Conservation (phyloP, 148 eudicot genomes). For the Chenopodium album region DNA sequence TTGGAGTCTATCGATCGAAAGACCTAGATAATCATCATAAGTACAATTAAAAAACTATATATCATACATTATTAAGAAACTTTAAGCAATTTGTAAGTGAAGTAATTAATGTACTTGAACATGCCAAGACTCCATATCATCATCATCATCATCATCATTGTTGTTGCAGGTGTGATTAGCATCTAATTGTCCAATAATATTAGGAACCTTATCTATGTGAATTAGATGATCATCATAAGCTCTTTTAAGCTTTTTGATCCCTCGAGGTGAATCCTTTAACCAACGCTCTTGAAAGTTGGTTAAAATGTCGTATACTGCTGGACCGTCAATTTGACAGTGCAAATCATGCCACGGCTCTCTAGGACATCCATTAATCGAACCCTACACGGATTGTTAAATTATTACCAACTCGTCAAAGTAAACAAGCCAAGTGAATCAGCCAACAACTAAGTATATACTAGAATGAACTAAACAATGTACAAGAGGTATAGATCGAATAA, state of each 20-base stretch:
- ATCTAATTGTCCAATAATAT: constrained; percentile 57
- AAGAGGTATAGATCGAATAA: constrained; percentile 26
- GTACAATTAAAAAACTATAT: background rate
- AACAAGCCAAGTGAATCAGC: background rate
- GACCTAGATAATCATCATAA: constrained; percentile 34
- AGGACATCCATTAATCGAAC: constrained; percentile 66
- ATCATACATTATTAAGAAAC: background rate
- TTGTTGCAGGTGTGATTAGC: constrained; percentile 32
- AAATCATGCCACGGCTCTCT: constrained; percentile 99
- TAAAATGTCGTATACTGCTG: constrained; percentile 86
- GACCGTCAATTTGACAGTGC: constrained; percentile 89
- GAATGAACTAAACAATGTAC: background rate
- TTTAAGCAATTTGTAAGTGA: background rate
- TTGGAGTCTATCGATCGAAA: constrained; percentile 95
- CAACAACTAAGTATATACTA: background rate
- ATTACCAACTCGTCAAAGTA: background rate
- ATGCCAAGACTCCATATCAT: constrained; percentile 78
- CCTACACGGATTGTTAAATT: constrained; percentile 35
- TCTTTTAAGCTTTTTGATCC: constrained; percentile 60
- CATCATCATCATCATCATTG: constrained; percentile 26
- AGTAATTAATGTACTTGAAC: constrained; percentile 52
- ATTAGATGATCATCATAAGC: constrained; percentile 78
- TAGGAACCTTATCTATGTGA: constrained; percentile 63
- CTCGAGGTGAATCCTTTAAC: constrained; percentile 69
- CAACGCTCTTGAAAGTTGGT: constrained; percentile 90